A percentile compares a stretch with the other conserved stretches of the same genome.
Evolutionary conservation across 352 stramenopile species (phyloP).

Genomic region (Phytophthora pseudosyringae): DNA sequence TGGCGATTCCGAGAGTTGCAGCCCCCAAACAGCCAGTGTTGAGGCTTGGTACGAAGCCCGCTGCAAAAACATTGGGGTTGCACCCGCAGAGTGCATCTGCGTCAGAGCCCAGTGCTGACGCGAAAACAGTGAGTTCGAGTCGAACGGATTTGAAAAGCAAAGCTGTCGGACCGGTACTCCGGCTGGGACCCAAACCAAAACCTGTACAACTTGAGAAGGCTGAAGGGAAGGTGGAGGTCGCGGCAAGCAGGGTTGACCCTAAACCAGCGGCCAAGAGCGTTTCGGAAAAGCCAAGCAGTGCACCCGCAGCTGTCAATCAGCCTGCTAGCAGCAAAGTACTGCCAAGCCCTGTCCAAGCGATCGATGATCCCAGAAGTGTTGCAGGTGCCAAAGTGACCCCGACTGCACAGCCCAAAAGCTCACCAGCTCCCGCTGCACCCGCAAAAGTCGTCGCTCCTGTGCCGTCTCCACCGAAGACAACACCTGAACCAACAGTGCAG

Average conservation of each 20-base stretch:
- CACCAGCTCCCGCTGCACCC: neutral
- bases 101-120: slow-evolving; percentile 5
- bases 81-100: slow-evolving; percentile 1
- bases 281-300: slow-evolving; percentile 1
- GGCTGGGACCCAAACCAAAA: slow-evolving; percentile 16
- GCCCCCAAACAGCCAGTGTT: slow-evolving; percentile 18
- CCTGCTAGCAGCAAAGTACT: slow-evolving; percentile 9
- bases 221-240: neutral
- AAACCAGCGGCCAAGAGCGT: slow-evolving; percentile 10
- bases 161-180: slow-evolving; percentile 15
- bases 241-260: neutral
- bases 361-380: neutral
- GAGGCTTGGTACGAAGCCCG: slow-evolving; percentile 20
- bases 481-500: neutral
- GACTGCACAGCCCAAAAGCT: slow-evolving; percentile 4
- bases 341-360: slow-evolving; percentile 14
- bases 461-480: slow-evolving; percentile 3
- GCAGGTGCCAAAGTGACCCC: slow-evolving; percentile 1
- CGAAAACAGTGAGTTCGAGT: slow-evolving; percentile 10
- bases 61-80: slow-evolving; percentile 24
- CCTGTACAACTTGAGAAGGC: slow-evolving; percentile 1
- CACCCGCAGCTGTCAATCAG: neutral
- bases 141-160: slow-evolving; percentile 16
- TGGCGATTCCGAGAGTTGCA: slow-evolving; percentile 22
- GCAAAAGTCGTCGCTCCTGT: neutral